A percentile compares a stretch with the other conserved stretches of the same genome.
Evolutionary conservation across 768 basidiomycete genomes (phyloP).

Genomic region (Russula sp.): DNA sequence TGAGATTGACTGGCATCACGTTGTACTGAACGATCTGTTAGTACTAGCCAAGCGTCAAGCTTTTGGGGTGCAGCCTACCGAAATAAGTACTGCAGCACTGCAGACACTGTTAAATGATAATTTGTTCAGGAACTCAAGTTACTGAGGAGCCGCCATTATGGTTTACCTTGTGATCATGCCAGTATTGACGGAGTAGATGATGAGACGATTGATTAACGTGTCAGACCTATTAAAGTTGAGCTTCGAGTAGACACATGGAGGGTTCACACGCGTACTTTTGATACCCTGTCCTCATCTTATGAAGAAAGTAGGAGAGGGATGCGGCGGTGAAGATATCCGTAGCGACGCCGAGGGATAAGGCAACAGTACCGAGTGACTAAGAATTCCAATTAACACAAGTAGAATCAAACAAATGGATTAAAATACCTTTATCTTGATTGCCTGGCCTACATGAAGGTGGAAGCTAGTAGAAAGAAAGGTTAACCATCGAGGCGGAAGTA

Average conservation of each 20-base stretch:
- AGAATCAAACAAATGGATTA: neutral
- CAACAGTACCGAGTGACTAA: conserved; percentile 40
- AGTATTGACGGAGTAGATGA: conserved; percentile 55
- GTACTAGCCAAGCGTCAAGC: neutral
- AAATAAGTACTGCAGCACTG: conserved; percentile 45
- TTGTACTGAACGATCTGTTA: conserved; percentile 41
- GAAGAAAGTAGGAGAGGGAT: conserved; percentile 48
- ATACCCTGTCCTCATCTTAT: conserved; percentile 44
- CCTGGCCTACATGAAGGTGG: conserved; percentile 34
- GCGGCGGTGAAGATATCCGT: conserved; percentile 47
- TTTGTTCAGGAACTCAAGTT: neutral
- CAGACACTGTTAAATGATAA: conserved; percentile 30
- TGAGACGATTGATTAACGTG: conserved; percentile 48
- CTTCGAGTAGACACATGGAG: neutral
- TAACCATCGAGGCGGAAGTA: neutral
- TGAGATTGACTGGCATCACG: conserved; percentile 44
- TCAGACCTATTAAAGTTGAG: conserved; percentile 38
- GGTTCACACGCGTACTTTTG: conserved; percentile 29
- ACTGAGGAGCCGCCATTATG: conserved; percentile 6
- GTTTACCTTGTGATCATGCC: conserved; percentile 52
- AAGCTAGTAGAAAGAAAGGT: conserved; percentile 28
- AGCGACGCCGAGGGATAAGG: conserved; percentile 42
- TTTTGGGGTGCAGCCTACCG: conserved; percentile 35
- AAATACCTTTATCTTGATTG: conserved; percentile 40
- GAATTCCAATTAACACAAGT: neutral